Conservation (phyloP, 1,284 basidiomycete species). For the Cryptococcus neoformans region DNA sequence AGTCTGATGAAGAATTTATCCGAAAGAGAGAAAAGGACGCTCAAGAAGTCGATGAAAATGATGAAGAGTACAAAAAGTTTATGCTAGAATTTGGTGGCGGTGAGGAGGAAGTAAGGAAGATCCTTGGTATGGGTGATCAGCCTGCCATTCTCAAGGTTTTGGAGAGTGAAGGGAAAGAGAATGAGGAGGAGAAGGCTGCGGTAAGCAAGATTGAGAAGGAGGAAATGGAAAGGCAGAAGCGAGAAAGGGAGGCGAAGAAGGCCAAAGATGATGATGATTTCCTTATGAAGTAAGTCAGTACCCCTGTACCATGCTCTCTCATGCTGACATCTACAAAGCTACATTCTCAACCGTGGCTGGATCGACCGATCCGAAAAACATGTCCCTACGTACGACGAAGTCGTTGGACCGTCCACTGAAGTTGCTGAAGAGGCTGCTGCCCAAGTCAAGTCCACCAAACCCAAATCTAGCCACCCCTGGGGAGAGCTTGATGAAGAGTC, state of each 20-base stretch:
- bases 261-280: slow-evolving; percentile 59
- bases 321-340: slow-evolving; percentile 55
- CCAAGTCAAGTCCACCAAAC: slow-evolving; percentile 17
- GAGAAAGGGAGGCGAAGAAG: slow-evolving; percentile 36
- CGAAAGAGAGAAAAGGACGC: slow-evolving; percentile 62
- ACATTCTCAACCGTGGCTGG: slow-evolving; percentile 94
- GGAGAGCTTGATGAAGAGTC: slow-evolving; percentile 53
- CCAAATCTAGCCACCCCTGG: slow-evolving; percentile 38
- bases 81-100: slow-evolving; percentile 74
- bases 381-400: slow-evolving; percentile 77
- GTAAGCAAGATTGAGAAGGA: slow-evolving; percentile 58
- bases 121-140: slow-evolving; percentile 49
- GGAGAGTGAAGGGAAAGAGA: slow-evolving; percentile 65
- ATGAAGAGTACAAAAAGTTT: slow-evolving; percentile 76
- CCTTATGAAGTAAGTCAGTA: slow-evolving; percentile 70
- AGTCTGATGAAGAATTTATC: slow-evolving; percentile 53
- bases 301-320: not conserved
- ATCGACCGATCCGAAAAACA: slow-evolving; percentile 70
- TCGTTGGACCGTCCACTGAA: slow-evolving; percentile 51
- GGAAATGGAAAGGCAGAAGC: slow-evolving; percentile 18
- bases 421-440: slow-evolving; percentile 35
- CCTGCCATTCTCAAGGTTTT: slow-evolving; percentile 27
- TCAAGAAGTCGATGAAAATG: slow-evolving; percentile 68
- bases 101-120: slow-evolving; percentile 60
- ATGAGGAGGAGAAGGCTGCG: slow-evolving; percentile 59